Evolutionary conservation across 176 grass and related monocot genomes (phyloP).

Genomic region (Tillandsia fasciculata): DNA sequence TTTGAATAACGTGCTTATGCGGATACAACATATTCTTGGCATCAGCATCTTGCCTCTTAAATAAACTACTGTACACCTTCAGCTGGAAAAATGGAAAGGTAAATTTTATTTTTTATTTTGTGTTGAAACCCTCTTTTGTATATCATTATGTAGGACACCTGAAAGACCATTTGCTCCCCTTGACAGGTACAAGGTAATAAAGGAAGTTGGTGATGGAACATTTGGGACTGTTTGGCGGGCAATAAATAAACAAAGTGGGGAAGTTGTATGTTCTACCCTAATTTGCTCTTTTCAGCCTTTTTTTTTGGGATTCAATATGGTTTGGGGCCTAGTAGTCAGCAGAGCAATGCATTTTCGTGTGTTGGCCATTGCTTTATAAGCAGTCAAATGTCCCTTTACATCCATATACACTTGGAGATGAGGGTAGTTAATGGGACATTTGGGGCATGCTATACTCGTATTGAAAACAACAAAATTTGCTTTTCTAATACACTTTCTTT

Average conservation of each 20-base stretch:
- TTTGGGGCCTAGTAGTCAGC: too few relatives aligned
- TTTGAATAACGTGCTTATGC: neutral
- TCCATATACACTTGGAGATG: too few relatives aligned
- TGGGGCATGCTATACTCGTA: neutral
- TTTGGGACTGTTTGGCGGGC: conserved; percentile 97
- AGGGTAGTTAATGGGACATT: too few relatives aligned
- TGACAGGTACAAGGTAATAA: conserved; percentile 74
- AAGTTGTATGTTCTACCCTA: conserved; percentile 50
- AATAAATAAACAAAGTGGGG: conserved; percentile 76
- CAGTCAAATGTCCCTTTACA: too few relatives aligned
- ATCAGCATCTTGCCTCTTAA: neutral
- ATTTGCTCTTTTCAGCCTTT: too few relatives aligned
- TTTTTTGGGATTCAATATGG: too few relatives aligned
- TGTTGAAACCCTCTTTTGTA: neutral
- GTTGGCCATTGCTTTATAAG: too few relatives aligned
- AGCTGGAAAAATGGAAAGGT: conserved; percentile 1
- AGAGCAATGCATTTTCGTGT: too few relatives aligned
- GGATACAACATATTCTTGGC: neutral
- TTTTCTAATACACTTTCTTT: neutral
- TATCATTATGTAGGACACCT: conserved; percentile 1
- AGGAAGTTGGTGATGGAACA: conserved; percentile 94
- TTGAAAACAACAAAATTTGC: neutral
- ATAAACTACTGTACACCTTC: neutral
- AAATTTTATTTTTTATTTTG: neutral
- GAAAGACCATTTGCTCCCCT: conserved; percentile 1